Evolutionary conservation across 148 eudicot genomes (phyloP).

Genomic region (Chenopodium berlandieri): DNA sequence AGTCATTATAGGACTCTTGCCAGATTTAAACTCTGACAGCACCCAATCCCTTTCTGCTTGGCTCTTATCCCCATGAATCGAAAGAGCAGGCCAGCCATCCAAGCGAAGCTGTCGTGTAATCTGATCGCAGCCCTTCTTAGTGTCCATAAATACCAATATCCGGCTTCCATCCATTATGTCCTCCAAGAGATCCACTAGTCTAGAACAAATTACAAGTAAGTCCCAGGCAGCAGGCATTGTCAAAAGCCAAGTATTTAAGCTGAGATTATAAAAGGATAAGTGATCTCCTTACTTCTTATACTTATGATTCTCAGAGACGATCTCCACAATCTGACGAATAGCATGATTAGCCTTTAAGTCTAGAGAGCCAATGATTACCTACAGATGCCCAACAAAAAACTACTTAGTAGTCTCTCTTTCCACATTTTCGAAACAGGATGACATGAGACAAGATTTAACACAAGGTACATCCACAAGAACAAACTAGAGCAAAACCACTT

Average conservation of each 20-base stretch:
- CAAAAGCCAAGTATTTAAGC: background rate
- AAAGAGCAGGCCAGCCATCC: constrained; percentile 99
- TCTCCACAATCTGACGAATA: constrained; percentile 88
- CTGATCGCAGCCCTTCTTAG: constrained; percentile 96
- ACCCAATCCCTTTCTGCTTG: constrained; percentile 99
- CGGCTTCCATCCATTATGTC: constrained; percentile 99
- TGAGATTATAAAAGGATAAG: background rate
- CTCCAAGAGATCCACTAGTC: constrained; percentile 91
- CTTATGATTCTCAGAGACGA: constrained; percentile 82
- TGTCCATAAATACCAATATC: constrained; percentile 92
- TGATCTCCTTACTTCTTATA: constrained; percentile 70
- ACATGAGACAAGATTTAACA: background rate
- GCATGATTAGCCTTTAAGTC: constrained; percentile 97
- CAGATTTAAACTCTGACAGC: constrained; percentile 89
- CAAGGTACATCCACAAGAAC: background rate
- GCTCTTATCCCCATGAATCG: constrained; percentile 98
- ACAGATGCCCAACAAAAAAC: constrained; percentile 12
- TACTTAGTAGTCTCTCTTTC: background rate
- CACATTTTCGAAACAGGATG: background rate
- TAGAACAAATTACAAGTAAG: constrained; percentile 27
- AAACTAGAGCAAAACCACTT: background rate
- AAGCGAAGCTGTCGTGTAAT: constrained; percentile 90
- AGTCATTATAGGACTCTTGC: constrained; percentile 97
- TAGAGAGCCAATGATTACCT: constrained; percentile 89
- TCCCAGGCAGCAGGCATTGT: background rate